Percentiles rank a stretch among this genome's conserved stretches.
phyloP scores from a whole-genome alignment of 768 basidiomycete species.

The Strobilomyces dryophilus region DNA sequence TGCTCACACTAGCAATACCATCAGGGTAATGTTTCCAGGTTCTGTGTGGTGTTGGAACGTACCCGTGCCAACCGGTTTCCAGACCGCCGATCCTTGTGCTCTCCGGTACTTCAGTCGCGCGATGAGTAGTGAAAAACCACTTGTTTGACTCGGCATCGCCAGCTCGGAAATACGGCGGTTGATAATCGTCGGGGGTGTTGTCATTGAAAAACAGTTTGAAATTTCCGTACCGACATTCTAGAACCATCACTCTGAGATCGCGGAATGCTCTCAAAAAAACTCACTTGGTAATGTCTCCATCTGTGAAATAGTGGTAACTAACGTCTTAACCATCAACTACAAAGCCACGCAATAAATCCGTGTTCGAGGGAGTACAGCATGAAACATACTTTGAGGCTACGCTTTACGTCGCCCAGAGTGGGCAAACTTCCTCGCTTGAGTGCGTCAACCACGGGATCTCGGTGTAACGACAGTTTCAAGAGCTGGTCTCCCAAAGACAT shows the following conservation, averaged over 20 bases:
- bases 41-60: constrained; percentile 2
- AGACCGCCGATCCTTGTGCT: constrained; percentile 64
- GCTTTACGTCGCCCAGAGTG: constrained; percentile 77
- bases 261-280: constrained; percentile 20
- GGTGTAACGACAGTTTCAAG: constrained; percentile 45
- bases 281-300: constrained; percentile 78
- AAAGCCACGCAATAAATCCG: neutral
- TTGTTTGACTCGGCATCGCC: constrained; percentile 70
- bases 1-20: constrained; percentile 48
- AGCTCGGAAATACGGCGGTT: constrained; percentile 74
- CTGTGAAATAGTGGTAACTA: constrained; percentile 73
- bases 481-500: constrained; percentile 67
- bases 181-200: constrained; percentile 74
- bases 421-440: constrained; percentile 58
- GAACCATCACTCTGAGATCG: neutral
- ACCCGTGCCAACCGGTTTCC: constrained; percentile 74
- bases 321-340: constrained; percentile 70
- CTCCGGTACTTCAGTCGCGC: constrained; percentile 67
- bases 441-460: constrained; percentile 60
- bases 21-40: neutral
- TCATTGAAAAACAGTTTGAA: constrained; percentile 87
- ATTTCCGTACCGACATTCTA: constrained; percentile 80
- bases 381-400: constrained; percentile 63
- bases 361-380: neutral
- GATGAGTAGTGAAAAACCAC: constrained; percentile 81